A percentile compares a stretch with the other conserved stretches of the same genome.
Evolutionary conservation across 2,329 filamentous ascomycete species (phyloP).

Genomic region (Plectosphaerella cucumerina): DNA sequence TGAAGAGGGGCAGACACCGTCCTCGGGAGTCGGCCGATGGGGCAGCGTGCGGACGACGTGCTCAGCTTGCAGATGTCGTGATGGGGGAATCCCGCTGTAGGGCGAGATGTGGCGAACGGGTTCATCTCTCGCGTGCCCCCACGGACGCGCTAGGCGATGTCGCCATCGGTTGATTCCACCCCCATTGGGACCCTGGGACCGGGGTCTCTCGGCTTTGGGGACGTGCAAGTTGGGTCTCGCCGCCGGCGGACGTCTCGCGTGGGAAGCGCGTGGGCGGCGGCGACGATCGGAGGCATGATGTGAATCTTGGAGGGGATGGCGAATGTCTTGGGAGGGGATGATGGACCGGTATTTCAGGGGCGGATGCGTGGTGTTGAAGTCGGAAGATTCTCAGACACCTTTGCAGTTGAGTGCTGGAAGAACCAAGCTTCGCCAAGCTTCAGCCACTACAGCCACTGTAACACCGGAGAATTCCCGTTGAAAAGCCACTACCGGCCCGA

Average conservation of each 20-base stretch:
- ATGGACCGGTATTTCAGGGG: background rate
- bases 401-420: no score
- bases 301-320: background rate
- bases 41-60: background rate
- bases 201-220: background rate
- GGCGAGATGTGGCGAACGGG: background rate
- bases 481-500: no score
- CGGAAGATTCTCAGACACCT: no score
- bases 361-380: background rate
- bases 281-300: background rate
- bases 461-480: no score
- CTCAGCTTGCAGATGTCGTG: background rate
- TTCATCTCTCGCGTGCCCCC: no score
- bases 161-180: background rate
- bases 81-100: background rate
- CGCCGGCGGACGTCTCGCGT: background rate
- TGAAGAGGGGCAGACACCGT: background rate
- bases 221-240: no score
- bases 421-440: no score
- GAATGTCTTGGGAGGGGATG: background rate
- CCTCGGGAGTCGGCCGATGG: background rate
- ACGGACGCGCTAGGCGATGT: background rate
- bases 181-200: background rate
- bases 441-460: no score
- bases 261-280: background rate